Conservation (phyloP, 2,329 filamentous ascomycete genomes). For the Thyridium curvatum region DNA sequence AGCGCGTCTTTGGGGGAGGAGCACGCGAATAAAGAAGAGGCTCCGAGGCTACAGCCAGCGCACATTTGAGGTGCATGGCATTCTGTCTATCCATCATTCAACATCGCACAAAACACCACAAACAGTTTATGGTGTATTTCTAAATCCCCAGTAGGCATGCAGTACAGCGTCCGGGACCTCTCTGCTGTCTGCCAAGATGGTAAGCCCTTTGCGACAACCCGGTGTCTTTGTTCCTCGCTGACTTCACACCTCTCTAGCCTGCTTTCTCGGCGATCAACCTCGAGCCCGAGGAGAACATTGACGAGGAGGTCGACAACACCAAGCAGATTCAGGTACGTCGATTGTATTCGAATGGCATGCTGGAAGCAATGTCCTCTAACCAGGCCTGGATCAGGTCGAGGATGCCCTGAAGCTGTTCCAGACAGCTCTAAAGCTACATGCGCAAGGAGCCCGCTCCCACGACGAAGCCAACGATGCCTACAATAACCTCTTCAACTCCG, state of each 20-base stretch:
- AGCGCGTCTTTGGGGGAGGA: too few species aligned
- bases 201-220: not conserved
- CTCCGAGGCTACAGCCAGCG: too few species aligned
- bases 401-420: conserved; percentile 95
- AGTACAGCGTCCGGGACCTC: too few species aligned
- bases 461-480: conserved; percentile 76
- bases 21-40: too few species aligned
- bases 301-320: conserved; percentile 90
- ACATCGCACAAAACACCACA: too few species aligned
- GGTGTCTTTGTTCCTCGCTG: too few species aligned
- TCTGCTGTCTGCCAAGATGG: not conserved
- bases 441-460: conserved; percentile 74
- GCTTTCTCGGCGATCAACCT: conserved; percentile 87
- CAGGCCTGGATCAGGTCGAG: conserved; percentile 70
- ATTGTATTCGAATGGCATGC: not conserved
- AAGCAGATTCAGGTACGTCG: conserved; percentile 72
- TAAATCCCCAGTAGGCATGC: too few species aligned
- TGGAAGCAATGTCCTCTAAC: too few species aligned
- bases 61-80: too few species aligned
- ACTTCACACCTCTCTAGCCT: conserved; percentile 29
- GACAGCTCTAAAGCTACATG: conserved; percentile 81
- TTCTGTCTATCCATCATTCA: too few species aligned
- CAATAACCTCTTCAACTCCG: conserved; percentile 76
- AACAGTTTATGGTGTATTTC: too few species aligned
- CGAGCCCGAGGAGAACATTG: conserved; percentile 82